Conservation (phyloP, 768 basidiomycete genomes). For the Panellus pusillus region DNA sequence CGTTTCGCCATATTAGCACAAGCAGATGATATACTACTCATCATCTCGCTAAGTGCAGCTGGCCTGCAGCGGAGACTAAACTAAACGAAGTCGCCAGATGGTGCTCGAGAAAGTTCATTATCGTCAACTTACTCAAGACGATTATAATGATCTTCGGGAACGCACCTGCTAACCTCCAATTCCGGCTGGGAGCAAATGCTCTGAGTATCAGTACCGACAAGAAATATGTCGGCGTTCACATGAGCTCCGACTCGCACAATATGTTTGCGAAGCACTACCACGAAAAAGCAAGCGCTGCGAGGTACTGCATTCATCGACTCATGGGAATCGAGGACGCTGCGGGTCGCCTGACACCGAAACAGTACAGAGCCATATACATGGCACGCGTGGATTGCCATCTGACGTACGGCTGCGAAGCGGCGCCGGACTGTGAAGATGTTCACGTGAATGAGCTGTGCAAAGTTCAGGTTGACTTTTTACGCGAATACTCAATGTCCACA, state of each 20-base stretch:
- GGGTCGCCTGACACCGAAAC: conserved; percentile 17
- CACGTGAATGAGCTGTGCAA: conserved; percentile 8
- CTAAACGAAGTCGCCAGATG: conserved; percentile 16
- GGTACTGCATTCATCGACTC: conserved; percentile 14
- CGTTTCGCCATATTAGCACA: conserved; percentile 24
- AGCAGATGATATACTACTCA: conserved; percentile 27
- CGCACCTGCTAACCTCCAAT: too few species aligned
- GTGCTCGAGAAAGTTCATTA: conserved; percentile 26
- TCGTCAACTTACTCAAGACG: conserved; percentile 26
- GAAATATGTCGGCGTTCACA: conserved; percentile 19
- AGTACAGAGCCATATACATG: conserved; percentile 22
- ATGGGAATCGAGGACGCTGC: conserved; percentile 15
- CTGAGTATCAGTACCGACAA: neutral
- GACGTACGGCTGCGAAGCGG: conserved; percentile 22
- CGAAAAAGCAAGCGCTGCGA: conserved; percentile 18
- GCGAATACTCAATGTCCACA: conserved; percentile 23
- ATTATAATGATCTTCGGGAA: conserved; percentile 13
- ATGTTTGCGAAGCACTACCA: conserved; percentile 18
- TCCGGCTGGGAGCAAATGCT: too few species aligned
- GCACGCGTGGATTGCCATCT: conserved; percentile 26
- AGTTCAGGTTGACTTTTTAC: conserved; percentile 23
- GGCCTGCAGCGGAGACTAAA: conserved; percentile 24
- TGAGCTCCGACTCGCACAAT: neutral
- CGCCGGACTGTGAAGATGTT: conserved; percentile 10
- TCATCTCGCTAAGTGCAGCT: conserved; percentile 14